phyloP scores from a whole-genome alignment of 768 basidiomycete species.

The Steccherinum ochraceum region DNA sequence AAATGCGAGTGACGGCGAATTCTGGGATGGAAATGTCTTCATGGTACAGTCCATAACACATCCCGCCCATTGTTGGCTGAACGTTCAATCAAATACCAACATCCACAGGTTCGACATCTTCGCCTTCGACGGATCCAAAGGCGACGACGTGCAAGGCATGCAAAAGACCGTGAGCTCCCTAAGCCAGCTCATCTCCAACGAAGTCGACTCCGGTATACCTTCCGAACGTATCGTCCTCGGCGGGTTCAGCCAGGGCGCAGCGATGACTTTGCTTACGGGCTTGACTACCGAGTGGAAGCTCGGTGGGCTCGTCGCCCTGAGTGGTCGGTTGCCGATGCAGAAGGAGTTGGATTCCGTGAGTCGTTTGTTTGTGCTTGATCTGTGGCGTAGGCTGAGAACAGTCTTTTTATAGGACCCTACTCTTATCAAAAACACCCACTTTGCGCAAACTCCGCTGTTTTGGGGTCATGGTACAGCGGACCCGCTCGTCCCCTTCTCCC shows the following conservation, averaged over 20 bases:
- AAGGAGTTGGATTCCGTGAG: conserved; percentile 60
- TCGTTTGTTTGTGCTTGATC: too few relatives aligned
- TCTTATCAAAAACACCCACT: too few relatives aligned
- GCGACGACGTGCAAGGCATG: conserved; percentile 78
- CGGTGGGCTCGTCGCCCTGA: conserved; percentile 66
- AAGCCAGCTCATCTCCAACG: conserved; percentile 64
- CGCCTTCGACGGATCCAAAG: conserved; percentile 38
- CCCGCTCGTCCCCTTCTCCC: conserved; percentile 56
- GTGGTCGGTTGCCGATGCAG: conserved; percentile 73
- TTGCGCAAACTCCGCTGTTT: conserved; percentile 65
- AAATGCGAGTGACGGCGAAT: conserved; percentile 67
- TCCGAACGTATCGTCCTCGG: conserved; percentile 73
- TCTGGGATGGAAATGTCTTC: conserved; percentile 66
- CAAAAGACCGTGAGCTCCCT: conserved; percentile 53
- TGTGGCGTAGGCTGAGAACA: too few relatives aligned
- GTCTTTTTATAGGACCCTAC: too few relatives aligned
- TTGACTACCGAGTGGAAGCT: conserved; percentile 62
- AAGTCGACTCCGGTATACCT: conserved; percentile 66
- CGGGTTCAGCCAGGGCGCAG: conserved; percentile 85
- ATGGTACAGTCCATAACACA: conserved; percentile 46
- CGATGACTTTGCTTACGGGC: conserved; percentile 72
- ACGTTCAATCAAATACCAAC: too few relatives aligned
- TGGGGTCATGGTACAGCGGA: conserved; percentile 83
- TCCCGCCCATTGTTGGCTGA: not conserved
- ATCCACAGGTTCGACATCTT: conserved; percentile 79